Evolutionary conservation across 2,329 filamentous ascomycete genomes (phyloP).

Genomic region (Talaromyces rugulosus): DNA sequence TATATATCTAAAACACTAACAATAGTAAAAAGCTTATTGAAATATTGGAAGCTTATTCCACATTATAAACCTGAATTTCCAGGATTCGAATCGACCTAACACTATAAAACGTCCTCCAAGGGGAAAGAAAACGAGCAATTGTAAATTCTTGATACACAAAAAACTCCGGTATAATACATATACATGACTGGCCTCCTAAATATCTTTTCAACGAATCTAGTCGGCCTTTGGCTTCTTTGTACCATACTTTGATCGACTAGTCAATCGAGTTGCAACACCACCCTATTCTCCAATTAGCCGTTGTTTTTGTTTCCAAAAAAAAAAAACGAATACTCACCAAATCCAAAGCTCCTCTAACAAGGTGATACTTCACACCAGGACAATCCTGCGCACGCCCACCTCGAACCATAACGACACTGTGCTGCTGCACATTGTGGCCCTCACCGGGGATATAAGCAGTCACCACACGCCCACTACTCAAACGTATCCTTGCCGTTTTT

Average conservation of each 20-base stretch:
- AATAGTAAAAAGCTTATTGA: no score
- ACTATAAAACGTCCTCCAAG: no score
- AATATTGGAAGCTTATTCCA: no score
- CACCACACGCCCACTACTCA: slow-evolving; percentile 81
- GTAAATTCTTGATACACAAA: not conserved
- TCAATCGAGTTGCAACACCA: slow-evolving; percentile 79
- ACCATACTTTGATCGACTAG: slow-evolving; percentile 90
- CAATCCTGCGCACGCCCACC: slow-evolving; percentile 94
- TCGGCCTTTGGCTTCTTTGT: slow-evolving; percentile 97
- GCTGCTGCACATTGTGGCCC: slow-evolving; percentile 97
- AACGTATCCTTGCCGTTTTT: slow-evolving; percentile 86
- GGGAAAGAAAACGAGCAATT: not conserved
- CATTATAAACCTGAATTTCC: no score
- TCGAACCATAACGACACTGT: slow-evolving; percentile 93
- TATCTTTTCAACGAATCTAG: slow-evolving; percentile 17
- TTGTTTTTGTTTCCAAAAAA: not conserved
- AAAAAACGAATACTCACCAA: slow-evolving; percentile 59
- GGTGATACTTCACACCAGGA: slow-evolving; percentile 93
- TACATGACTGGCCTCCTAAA: not conserved
- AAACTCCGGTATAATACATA: slow-evolving; percentile 8
- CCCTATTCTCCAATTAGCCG: slow-evolving; percentile 53
- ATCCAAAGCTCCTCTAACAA: slow-evolving; percentile 88
- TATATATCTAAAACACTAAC: no score
- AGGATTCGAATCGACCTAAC: no score
- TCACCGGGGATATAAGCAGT: slow-evolving; percentile 96